A percentile compares a stretch with the other conserved stretches of the same genome.
These are phyloP conservation scores for Cyberlindnera nakhonratchasimensis DNA, from an alignment of 805 yeast species.

Conservation along the genomic window DNA sequence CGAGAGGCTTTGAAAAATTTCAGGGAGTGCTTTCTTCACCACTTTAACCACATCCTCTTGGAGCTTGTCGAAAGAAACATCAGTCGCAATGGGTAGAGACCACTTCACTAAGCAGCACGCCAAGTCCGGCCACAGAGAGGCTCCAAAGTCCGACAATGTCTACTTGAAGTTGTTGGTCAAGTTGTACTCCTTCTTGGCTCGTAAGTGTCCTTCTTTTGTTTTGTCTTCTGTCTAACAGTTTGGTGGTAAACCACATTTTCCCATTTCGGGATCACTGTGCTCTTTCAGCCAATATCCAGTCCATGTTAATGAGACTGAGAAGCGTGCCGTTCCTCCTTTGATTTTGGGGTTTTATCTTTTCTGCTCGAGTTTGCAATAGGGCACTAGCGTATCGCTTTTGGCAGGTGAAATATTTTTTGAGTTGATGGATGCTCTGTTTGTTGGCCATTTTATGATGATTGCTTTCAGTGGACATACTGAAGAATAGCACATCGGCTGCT, in stretches of 20 bases:
- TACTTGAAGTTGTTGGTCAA: constrained; percentile 97
- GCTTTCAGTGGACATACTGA: constrained; percentile 27
- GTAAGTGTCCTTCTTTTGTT: constrained; percentile 54
- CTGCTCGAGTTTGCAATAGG: neutral
- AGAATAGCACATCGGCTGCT: constrained; percentile 9
- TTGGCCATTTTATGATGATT: neutral
- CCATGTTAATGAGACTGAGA: constrained; percentile 6
- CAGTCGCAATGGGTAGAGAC: constrained; percentile 86
- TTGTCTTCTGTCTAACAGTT: constrained; percentile 12
- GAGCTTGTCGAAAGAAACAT: constrained; percentile 10
- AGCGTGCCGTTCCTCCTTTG: constrained; percentile 2
- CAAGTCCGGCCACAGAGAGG: constrained; percentile 94
- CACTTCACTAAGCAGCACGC: constrained; percentile 95
- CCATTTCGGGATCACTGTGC: neutral
- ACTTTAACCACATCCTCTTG: neutral
- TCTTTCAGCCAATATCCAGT: neutral
- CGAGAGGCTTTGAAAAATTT: constrained; percentile 9
- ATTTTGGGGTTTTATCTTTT: neutral
- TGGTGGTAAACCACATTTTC: neutral
- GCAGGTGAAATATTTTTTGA: neutral
- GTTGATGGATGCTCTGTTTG: neutral
- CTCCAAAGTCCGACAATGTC: constrained; percentile 99
- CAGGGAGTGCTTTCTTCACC: constrained; percentile 1
- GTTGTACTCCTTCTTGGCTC: constrained; percentile 98
- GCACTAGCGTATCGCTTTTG: too few relatives aligned